phyloP scores from a whole-genome alignment of 257 asterid species.

The Linaria vulgaris region DNA sequence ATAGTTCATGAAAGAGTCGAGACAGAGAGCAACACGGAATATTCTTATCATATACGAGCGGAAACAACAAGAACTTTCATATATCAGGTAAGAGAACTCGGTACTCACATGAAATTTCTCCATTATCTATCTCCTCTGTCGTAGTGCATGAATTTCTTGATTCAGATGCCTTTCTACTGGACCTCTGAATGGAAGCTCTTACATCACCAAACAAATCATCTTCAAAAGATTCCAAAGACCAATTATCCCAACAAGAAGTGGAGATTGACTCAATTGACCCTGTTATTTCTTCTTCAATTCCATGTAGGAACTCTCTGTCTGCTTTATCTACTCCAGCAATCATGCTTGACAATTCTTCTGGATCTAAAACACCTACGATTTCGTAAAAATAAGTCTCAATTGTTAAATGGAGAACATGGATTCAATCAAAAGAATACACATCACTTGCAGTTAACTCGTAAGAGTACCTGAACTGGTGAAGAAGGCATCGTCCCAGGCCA shows the following conservation, averaged over 20 bases:
- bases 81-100: constrained; percentile 16
- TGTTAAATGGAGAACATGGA: constrained; percentile 9
- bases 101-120: constrained; percentile 51
- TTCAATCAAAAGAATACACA: constrained; percentile 1
- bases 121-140: constrained; percentile 31
- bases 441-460: no score
- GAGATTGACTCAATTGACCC: constrained; percentile 79
- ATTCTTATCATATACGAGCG: neutral
- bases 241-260: constrained; percentile 62
- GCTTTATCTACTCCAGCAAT: constrained; percentile 53
- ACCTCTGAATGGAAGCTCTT: constrained; percentile 97
- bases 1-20: neutral
- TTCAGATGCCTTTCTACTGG: constrained; percentile 49
- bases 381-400: neutral
- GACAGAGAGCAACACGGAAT: neutral
- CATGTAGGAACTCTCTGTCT: constrained; percentile 44
- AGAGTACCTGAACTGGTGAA: constrained; percentile 80
- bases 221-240: constrained; percentile 64
- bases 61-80: constrained; percentile 1
- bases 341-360: constrained; percentile 81
- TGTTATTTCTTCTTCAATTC: constrained; percentile 75
- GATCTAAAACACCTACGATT: constrained; percentile 72
- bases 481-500: constrained; percentile 98
- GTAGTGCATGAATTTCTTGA: constrained; percentile 29
- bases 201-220: constrained; percentile 83